These are phyloP conservation scores for Sonneratia alba DNA, from an alignment of 345 rosid species.

Conservation along the genomic window DNA sequence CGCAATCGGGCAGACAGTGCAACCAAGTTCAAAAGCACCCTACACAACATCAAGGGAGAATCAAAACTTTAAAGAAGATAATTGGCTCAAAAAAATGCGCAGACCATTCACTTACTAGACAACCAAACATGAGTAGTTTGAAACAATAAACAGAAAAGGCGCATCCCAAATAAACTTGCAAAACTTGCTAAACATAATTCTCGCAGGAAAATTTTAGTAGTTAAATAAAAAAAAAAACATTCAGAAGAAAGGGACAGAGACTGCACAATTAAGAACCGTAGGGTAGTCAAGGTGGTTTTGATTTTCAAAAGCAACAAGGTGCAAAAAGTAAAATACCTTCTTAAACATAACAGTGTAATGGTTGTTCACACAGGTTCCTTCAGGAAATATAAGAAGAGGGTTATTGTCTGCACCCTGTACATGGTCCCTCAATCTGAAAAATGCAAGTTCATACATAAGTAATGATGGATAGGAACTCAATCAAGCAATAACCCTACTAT, in stretches of 20 bases:
- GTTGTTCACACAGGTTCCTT: conserved; percentile 95
- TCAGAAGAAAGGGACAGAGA: background rate
- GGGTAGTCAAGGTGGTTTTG: background rate
- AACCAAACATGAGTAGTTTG: background rate
- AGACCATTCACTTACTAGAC: background rate
- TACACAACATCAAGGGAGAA: conserved; percentile 23
- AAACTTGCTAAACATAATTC: background rate
- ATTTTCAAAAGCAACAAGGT: background rate
- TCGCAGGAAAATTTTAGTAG: background rate
- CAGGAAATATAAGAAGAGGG: conserved; percentile 98
- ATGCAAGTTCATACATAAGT: conserved; percentile 12
- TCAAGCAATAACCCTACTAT: background rate
- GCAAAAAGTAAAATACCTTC: conserved; percentile 42
- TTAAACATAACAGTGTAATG: conserved; percentile 97
- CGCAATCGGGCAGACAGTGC: conserved; percentile 92
- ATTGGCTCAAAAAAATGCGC: background rate
- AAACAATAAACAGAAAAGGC: background rate
- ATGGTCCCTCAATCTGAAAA: conserved; percentile 84
- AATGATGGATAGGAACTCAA: conserved; percentile 5
- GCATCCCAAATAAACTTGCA: background rate
- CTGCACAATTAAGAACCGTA: background rate
- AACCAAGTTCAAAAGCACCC: conserved; percentile 98
- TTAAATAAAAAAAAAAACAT: background rate
- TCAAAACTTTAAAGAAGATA: background rate
- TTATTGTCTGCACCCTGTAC: conserved; percentile 80